Conservation (phyloP, 768 basidiomycete species). For the Pleurotus platypus region DNA sequence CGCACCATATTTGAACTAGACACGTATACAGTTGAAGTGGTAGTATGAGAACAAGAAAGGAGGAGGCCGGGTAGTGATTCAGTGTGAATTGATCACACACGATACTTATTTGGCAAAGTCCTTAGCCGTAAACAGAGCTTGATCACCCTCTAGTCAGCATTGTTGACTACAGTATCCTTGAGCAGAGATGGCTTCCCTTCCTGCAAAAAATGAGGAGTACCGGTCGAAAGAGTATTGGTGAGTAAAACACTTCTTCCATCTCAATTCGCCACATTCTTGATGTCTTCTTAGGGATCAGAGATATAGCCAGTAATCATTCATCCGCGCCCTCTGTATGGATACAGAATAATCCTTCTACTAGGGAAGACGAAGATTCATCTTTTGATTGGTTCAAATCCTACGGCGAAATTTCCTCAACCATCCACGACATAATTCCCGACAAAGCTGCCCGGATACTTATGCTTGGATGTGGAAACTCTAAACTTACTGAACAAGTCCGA, state of each 20-base stretch:
- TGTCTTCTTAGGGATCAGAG: constrained; percentile 53
- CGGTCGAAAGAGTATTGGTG: constrained; percentile 69
- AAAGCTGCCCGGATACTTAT: constrained; percentile 64
- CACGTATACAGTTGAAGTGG: no score
- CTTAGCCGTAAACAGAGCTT: no score
- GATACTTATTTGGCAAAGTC: no score
- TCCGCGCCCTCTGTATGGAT: background rate
- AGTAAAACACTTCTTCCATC: constrained; percentile 12
- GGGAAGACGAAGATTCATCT: constrained; percentile 53
- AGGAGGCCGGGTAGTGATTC: no score
- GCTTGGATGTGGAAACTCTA: constrained; percentile 85
- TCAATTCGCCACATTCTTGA: no score
- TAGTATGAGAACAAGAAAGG: no score
- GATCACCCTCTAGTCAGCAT: no score
- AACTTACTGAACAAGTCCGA: constrained; percentile 69
- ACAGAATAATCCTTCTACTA: constrained; percentile 20
- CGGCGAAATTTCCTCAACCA: constrained; percentile 57
- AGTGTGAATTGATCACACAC: no score
- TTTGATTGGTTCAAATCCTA: constrained; percentile 93
- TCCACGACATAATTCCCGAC: constrained; percentile 61
- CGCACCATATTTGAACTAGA: background rate
- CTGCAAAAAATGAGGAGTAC: constrained; percentile 66
- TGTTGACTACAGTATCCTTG: no score
- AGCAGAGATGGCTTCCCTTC: constrained; percentile 29
- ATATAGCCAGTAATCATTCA: constrained; percentile 53